Conservation (phyloP, 2,329 filamentous ascomycete species). For the Colletotrichum lindemuthianum region DNA sequence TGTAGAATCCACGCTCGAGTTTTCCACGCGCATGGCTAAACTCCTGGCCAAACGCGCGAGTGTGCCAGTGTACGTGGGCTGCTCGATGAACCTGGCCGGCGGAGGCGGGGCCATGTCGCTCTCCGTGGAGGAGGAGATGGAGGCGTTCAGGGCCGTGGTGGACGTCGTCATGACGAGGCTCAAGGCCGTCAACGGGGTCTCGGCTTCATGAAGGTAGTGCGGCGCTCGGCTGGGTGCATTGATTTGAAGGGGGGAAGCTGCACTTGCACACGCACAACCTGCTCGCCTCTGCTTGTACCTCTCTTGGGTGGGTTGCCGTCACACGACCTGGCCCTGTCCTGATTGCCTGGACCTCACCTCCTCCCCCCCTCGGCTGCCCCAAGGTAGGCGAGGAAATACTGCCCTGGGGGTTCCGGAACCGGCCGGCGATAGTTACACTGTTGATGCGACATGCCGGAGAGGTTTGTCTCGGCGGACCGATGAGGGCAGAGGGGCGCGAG, state of each 20-base stretch:
- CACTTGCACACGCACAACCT: too few species aligned
- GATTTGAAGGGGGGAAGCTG: background rate
- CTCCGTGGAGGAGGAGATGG: slow-evolving; percentile 93
- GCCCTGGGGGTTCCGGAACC: slow-evolving; percentile 8
- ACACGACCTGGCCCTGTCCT: background rate
- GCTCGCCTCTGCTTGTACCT: too few species aligned
- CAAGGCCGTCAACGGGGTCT: slow-evolving; percentile 41
- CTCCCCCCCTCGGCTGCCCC: background rate
- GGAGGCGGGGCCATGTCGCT: slow-evolving; percentile 78
- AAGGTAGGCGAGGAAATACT: background rate
- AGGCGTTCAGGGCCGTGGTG: slow-evolving; percentile 80
- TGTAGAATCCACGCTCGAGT: slow-evolving; percentile 81
- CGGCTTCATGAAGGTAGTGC: background rate
- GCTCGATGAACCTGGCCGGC: slow-evolving; percentile 76
- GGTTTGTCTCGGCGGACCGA: slow-evolving; percentile 13
- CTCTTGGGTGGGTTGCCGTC: too few species aligned
- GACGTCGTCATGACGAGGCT: slow-evolving; percentile 72
- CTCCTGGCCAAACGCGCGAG: slow-evolving; percentile 78
- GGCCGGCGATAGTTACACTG: slow-evolving; percentile 16
- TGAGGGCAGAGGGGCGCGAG: background rate
- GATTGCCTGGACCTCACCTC: background rate
- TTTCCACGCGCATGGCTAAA: slow-evolving; percentile 85
- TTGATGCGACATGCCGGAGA: slow-evolving; percentile 15
- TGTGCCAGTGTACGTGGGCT: slow-evolving; percentile 88
- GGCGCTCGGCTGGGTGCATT: background rate